A percentile compares a stretch with the other conserved stretches of the same genome.
Conservation (phyloP, 768 basidiomycete genomes). For the Amylocystis lapponica region DNA sequence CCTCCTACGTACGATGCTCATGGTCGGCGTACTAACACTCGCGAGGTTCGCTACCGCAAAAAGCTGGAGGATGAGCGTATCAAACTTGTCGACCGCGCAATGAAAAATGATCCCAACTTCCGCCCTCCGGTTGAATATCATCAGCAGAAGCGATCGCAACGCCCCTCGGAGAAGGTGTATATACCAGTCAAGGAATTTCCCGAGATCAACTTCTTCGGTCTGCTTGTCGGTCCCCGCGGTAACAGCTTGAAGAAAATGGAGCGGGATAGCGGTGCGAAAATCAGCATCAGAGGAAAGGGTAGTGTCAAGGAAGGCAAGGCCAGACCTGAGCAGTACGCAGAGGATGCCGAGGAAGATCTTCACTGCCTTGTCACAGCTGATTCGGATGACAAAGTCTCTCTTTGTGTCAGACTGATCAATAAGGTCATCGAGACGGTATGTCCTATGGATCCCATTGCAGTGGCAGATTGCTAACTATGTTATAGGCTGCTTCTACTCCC, state of each 20-base stretch:
- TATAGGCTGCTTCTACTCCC: constrained; percentile 93
- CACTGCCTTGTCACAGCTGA: constrained; percentile 97
- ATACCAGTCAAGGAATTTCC: constrained; percentile 99
- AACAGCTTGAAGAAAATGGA: constrained; percentile 99
- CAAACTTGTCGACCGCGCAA: constrained; percentile 88
- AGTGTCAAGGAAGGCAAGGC: constrained; percentile 99
- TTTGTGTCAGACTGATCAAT: constrained; percentile 94
- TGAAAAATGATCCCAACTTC: constrained; percentile 98
- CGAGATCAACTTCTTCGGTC: constrained; percentile 99
- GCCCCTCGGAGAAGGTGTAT: constrained; percentile 97
- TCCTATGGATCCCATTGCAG: constrained; percentile 8
- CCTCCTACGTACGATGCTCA: constrained; percentile 97
- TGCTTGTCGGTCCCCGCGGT: constrained; percentile 96
- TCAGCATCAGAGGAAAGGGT: constrained; percentile 96
- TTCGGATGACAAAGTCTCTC: constrained; percentile 82
- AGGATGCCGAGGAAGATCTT: constrained; percentile 97
- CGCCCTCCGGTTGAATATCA: constrained; percentile 96
- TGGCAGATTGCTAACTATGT: constrained; percentile 2
- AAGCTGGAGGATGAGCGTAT: constrained; percentile 92
- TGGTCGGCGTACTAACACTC: constrained; percentile 96
- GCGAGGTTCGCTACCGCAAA: constrained; percentile 97
- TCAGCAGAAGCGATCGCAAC: constrained; percentile 87
- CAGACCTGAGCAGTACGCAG: constrained; percentile 87
- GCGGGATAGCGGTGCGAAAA: constrained; percentile 94
- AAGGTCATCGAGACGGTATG: constrained; percentile 95